Evolutionary conservation across 2,329 filamentous ascomycete genomes (phyloP).

Genomic region (Neofusicoccum laricinum): DNA sequence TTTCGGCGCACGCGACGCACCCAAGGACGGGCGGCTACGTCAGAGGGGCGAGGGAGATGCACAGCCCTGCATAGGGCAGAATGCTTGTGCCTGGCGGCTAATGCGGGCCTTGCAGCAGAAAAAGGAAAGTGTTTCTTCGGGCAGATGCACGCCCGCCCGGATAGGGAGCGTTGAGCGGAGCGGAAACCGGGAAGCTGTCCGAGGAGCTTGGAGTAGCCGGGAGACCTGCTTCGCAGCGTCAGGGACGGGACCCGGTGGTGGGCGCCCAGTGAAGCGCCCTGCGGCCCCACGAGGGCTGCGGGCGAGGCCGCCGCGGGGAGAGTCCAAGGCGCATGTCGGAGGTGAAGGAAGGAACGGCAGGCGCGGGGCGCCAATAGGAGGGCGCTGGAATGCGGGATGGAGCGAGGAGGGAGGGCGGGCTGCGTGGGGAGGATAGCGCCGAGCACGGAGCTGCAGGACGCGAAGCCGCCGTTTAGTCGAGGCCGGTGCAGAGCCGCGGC

Average conservation of each 20-base stretch:
- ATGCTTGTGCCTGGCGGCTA: not conserved
- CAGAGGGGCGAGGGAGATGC: not conserved
- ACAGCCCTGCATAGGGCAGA: not conserved
- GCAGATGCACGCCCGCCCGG: not conserved
- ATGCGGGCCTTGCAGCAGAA: not conserved
- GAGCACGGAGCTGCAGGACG: constrained; percentile 6
- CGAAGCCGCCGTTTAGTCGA: not conserved
- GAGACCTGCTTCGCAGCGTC: not conserved
- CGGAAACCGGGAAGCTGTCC: not conserved
- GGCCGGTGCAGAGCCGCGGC: not conserved
- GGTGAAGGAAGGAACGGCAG: not conserved
- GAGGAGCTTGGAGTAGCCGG: not conserved
- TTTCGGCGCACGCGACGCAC: not conserved
- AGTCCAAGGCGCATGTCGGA: not conserved
- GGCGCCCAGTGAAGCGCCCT: not conserved
- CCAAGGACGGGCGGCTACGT: not conserved
- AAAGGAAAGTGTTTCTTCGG: constrained; percentile 6
- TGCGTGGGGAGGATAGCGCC: constrained; percentile 9
- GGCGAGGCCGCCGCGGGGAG: not conserved
- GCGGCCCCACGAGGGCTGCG: not conserved
- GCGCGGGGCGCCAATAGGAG: not conserved
- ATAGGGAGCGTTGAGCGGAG: not conserved
- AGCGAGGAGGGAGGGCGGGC: not conserved
- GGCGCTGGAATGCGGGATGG: not conserved
- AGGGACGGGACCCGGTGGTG: not conserved